A percentile compares a stretch with the other conserved stretches of the same genome.
Evolutionary conservation across 768 basidiomycete species (phyloP).

Genomic region (Mycena indigotica): DNA sequence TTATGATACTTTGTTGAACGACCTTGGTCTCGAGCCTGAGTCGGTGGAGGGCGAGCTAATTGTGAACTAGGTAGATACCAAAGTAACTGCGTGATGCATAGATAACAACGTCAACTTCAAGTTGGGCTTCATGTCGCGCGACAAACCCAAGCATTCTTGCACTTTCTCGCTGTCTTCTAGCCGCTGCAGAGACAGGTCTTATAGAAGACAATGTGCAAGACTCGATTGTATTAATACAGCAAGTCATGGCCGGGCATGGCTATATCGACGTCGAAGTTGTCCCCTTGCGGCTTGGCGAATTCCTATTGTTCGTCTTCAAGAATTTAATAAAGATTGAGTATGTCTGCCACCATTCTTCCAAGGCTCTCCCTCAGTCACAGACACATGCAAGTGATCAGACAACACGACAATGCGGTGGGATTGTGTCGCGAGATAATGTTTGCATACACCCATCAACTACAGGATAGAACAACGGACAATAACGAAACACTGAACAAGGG

Average conservation of each 20-base stretch:
- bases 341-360: too few species aligned
- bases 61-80: conserved; percentile 35
- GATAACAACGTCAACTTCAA: background rate
- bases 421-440: too few species aligned
- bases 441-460: too few species aligned
- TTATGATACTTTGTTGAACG: conserved; percentile 71
- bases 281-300: conserved; percentile 54
- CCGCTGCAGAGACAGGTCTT: conserved; percentile 48
- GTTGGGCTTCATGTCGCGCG: background rate
- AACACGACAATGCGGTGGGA: too few species aligned
- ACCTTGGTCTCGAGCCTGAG: conserved; percentile 74
- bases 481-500: too few species aligned
- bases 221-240: conserved; percentile 48
- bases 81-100: background rate
- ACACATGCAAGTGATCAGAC: too few species aligned
- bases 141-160: too few species aligned
- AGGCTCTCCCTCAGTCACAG: too few species aligned
- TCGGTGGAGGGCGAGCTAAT: conserved; percentile 91
- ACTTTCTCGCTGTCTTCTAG: conserved; percentile 49
- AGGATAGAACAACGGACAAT: too few species aligned
- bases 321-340: too few species aligned
- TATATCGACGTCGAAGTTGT: conserved; percentile 44
- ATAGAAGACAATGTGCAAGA: conserved; percentile 59
- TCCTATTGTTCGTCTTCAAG: too few species aligned
- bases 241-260: conserved; percentile 56